Evolutionary conservation across 768 basidiomycete species (phyloP), one percentile per base, ranked within the genome.

Genomic region (Mycena vulgaris): DNA sequence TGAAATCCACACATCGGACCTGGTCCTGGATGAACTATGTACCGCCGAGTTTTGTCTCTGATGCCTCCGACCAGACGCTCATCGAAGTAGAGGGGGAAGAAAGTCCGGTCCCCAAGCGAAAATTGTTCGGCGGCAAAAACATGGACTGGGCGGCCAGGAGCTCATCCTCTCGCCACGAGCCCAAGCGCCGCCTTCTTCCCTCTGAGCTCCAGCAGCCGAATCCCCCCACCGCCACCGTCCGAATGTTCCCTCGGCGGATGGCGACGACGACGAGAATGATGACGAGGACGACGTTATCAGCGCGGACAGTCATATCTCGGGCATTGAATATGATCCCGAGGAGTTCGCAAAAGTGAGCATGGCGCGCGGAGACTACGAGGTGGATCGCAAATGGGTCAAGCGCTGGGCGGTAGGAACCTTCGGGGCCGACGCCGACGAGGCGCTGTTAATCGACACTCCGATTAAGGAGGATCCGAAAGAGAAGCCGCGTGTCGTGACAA

Each of bases 351-450:
- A 37, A 40, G 56, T 23, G 25, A 40, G 56, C 35, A 40, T 40
- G 21, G 56, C 37, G 25, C 33, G 56, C 17, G 55, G 55, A n/a
- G 57, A 59, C 33, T 59, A 47, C 58, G n/a, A n/a, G n/a, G n/a
- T n/a, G n/a, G n/a, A n/a, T n/a, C n/a, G n/a, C n/a, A n/a, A n/a
- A n/a, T n/a, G 42, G 9, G 23, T 60, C 8, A 35, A 45, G 42
- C 40, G 28, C 19, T 60, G 58, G 58, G 58, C 42, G 14, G 23
- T 16, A 35, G 42, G 28, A 11, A 31, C 58, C 2, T 16, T 42
- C 1, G 42, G 40, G 19, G 58, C 42, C 31, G 21, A 33, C 21
- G 42, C 13, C 42, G 42, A 60, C 11, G 17, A 47, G 58, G 25
- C 17, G 27, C 19, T 60, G 42, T 9, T 60, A 3, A 42, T 23